Evolutionary conservation across 2,329 filamentous ascomycete genomes (phyloP), one percentile per base, ranked within the genome.

Genomic region (Arthrinium phaeospermum): DNA sequence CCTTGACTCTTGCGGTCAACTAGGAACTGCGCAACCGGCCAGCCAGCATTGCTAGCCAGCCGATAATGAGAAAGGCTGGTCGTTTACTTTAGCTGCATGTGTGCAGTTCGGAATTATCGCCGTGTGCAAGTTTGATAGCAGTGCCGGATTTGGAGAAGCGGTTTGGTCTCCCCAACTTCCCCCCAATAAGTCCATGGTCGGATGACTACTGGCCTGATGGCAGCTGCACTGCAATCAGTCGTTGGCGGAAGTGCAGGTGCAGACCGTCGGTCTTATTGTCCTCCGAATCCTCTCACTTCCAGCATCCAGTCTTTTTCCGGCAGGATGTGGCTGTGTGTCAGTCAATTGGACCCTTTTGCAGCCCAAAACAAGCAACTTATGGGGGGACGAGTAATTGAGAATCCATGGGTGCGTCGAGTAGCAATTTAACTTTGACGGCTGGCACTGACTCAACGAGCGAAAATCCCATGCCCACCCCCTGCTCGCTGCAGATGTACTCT

Each of bases 311-410:
- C 16, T 41, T 41, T 64, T 14, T 41, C 57, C 57, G 57, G 34
- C 57, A 64, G 19, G n/a, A 22, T 24, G 57, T 64, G 57, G 57
- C 57, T 64, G 57, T 64, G 57, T 37, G 57, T 2, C 34, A n/a
- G 57, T 41, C 57, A 41, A 14, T 64, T 41, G 34, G 34, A 22
- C 34, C 30, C 49, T 51, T n/a, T n/a, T 51, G n/a, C 49, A 51
- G n/a, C 49, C 57, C 34, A n/a, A 64, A 64, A 64, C 16, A n/a
- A 64, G 57, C 19, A 41, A 64, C 34, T 64, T 64, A 41, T 64
- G 57, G 57, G 57, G 57, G 57, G 57, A n/a, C 34, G 34, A 64
- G 57, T 64, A 41, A 64, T 64, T 64, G 57, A 22, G 57, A 64
- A 64, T 64, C 57, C 57, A 64, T 64, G 57, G 57, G 34, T 41